These are phyloP conservation scores for Candida tibetensis DNA, from an alignment of 805 yeast genomes.

Conservation along the genomic window DNA sequence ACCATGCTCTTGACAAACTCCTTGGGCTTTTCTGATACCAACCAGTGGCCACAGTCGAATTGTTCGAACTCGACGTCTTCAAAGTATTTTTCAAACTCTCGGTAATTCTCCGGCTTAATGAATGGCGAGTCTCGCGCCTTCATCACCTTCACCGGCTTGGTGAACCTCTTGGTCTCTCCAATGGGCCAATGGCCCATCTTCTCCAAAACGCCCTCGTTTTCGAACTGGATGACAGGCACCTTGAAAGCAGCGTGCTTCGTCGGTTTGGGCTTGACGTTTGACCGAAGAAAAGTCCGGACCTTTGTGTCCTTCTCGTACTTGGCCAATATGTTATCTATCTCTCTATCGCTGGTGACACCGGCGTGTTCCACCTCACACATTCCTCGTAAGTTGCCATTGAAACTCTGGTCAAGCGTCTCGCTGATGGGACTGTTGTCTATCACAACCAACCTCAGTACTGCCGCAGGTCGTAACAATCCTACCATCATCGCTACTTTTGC, in stretches of 20 bases:
- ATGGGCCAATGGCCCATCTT: constrained; percentile 34
- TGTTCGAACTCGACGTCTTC: constrained; percentile 15
- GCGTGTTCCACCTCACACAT: constrained; percentile 35
- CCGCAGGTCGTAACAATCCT: constrained; percentile 38
- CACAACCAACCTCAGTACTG: constrained; percentile 41
- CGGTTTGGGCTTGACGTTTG: constrained; percentile 33
- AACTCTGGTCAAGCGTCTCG: constrained; percentile 32
- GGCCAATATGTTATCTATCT: constrained; percentile 21
- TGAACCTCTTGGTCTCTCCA: constrained; percentile 18
- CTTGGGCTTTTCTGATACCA: constrained; percentile 40
- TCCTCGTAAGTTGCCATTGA: constrained; percentile 36
- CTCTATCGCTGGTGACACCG: constrained; percentile 4
- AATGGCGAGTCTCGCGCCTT: constrained; percentile 44
- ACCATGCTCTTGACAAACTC: constrained; percentile 17
- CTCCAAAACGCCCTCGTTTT: constrained; percentile 20
- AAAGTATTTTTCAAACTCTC: constrained; percentile 26
- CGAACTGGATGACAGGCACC: constrained; percentile 28
- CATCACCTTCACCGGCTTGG: constrained; percentile 41
- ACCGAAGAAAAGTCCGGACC: constrained; percentile 37
- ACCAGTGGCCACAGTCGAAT: constrained; percentile 37
- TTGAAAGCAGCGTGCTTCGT: constrained; percentile 28
- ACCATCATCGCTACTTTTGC: constrained; percentile 54
- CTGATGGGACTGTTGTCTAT: constrained; percentile 48
- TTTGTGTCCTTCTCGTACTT: constrained; percentile 22
- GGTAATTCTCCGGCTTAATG: constrained; percentile 28